Evolutionary conservation across 2,329 filamentous ascomycete species (phyloP).

Genomic region (Tolypocladium capitatum): DNA sequence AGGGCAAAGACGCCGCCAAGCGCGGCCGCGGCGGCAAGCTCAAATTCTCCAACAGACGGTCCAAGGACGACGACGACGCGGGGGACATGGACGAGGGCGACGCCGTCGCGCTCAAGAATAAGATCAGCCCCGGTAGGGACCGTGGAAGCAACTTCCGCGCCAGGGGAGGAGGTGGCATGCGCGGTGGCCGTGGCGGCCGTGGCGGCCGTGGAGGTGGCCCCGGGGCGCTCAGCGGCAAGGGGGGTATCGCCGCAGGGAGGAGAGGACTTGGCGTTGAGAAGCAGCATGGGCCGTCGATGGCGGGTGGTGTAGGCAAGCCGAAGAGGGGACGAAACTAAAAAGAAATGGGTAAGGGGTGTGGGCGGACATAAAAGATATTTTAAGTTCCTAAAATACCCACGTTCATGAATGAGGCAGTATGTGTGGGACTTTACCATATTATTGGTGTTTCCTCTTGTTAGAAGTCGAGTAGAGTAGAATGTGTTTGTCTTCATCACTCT

Average conservation of each 20-base stretch:
- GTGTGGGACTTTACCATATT: background rate
- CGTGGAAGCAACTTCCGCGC: constrained; percentile 17
- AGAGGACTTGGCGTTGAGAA: constrained; percentile 38
- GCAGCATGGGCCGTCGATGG: constrained; percentile 25
- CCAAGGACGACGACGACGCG: constrained; percentile 32
- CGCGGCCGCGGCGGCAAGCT: constrained; percentile 54
- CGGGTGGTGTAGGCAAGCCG: constrained; percentile 26
- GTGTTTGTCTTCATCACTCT: background rate
- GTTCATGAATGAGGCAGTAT: background rate
- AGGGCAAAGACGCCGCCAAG: constrained; percentile 51
- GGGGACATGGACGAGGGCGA: constrained; percentile 42
- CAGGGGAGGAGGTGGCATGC: constrained; percentile 15
- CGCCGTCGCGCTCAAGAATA: constrained; percentile 38
- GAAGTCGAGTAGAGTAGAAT: background rate
- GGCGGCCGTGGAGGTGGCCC: constrained; percentile 18
- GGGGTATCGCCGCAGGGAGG: constrained; percentile 31
- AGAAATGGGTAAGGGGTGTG: background rate
- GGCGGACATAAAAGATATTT: background rate
- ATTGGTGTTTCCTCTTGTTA: background rate
- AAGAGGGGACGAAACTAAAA: constrained; percentile 16
- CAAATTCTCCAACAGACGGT: constrained; percentile 55
- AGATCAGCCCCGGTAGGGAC: constrained; percentile 22
- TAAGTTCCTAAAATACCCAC: background rate
- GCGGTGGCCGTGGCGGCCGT: constrained; percentile 20
- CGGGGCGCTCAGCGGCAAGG: constrained; percentile 30